These are phyloP conservation scores for Zygoascus flipseniorum DNA, from an alignment of 805 yeast species.

Conservation along the genomic window DNA sequence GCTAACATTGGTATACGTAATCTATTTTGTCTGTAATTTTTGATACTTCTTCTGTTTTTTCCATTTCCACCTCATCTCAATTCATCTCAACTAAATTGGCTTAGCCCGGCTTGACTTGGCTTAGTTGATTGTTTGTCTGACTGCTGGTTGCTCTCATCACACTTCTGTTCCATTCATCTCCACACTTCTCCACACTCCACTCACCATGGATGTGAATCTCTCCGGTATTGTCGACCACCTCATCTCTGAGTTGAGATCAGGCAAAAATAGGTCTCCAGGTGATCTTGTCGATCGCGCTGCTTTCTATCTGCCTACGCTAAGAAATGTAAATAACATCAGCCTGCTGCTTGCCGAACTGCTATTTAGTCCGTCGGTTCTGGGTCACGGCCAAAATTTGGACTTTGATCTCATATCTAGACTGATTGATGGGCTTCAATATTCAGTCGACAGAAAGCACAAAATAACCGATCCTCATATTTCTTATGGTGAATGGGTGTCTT, in stretches of 20 bases:
- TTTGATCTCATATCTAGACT: conserved; percentile 6
- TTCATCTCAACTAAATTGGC: too few relatives aligned
- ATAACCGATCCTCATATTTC: conserved; percentile 21
- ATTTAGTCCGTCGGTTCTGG: conserved; percentile 13
- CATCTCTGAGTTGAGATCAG: not conserved
- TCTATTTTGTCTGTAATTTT: too few relatives aligned
- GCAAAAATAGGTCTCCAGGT: not conserved
- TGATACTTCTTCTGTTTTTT: too few relatives aligned
- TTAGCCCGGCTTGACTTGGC: too few relatives aligned
- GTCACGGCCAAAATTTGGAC: conserved; percentile 3
- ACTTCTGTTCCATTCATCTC: not conserved
- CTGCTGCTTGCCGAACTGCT: conserved; percentile 16
- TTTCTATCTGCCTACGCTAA: conserved; percentile 17
- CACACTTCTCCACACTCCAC: not conserved
- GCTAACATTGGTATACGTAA: too few relatives aligned
- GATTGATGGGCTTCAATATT: conserved; percentile 19
- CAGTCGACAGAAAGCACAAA: conserved; percentile 15
- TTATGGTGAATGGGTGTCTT: conserved; percentile 13
- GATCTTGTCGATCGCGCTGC: conserved; percentile 1
- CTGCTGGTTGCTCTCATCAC: not conserved
- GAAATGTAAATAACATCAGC: conserved; percentile 19
- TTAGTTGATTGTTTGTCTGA: too few relatives aligned
- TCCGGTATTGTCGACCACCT: not conserved
- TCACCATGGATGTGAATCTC: not conserved
- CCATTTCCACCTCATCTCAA: too few relatives aligned